Evolutionary conservation across 2,329 filamentous ascomycete species (phyloP), one percentile per base, ranked within the genome.

Genomic region (Apiospora pterosperma): DNA sequence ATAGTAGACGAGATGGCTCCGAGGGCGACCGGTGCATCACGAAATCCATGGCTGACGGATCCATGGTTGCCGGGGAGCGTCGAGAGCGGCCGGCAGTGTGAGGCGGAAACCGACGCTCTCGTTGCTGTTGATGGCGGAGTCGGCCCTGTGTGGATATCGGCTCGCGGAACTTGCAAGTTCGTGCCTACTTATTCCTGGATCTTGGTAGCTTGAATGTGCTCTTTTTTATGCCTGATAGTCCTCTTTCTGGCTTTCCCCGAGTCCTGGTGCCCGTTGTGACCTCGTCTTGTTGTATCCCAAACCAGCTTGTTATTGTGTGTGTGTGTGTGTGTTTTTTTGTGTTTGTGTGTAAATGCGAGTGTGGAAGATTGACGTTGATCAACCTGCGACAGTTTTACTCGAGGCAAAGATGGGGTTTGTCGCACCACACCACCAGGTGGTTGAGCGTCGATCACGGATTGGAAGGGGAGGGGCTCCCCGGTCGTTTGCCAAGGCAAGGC

Each of bases 21-120:
- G 69, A 42, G 10, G 70, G 68, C 41, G 70, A 41, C 19, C 28
- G 39, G 21, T 67, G 70, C 69, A 71, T 72, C 63, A 71, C 67
- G 55, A 69, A 75, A 59, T 75, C 72, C 70, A 73, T 74, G 31
- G 68, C 62, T n/a, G 72, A 68, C 41, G 70, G 69, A 64, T 75
- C 73, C 67, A 68, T 68, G 23, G 34, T 34, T 58, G 44, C 16
- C 38, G n/a, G 34, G 34, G 4, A 58, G 31, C n/a, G 58, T 60
- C 61, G 67, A 70, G 67, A 70, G 68, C 65, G 62, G 25, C 23
- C 65, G 62, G 25, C 23, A 48, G 44, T 14, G 25, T 42, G 12
- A 14, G 36, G 25, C 25, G 55, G 42, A 52, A 62, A 63, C 67
- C 64, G 68, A 67, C 64, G 64, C 69, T 68, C 66, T 61, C 69